Base-by-base conservation (phyloP, 192 early-diverging fungal species). In the Podila minutissima region DNA sequence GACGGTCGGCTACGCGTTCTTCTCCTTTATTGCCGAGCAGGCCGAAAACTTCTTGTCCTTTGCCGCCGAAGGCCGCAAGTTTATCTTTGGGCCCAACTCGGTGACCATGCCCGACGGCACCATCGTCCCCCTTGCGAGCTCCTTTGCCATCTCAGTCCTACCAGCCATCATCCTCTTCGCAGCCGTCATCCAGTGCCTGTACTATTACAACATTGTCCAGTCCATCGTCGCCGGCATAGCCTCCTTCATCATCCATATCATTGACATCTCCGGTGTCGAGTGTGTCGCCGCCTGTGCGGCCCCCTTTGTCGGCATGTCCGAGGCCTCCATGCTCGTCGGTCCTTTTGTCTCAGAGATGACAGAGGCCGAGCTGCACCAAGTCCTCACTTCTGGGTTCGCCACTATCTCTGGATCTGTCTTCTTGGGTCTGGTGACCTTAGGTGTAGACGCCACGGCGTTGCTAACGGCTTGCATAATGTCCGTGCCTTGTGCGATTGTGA, bases 391-490 rank as follows among this genome's bases (percentile, higher is more conserved):
- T 48, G 95, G 95, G 63, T 96, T 96, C 82, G 90, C 95, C 33
- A 96, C 95, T 55, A 91, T 96, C 62, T 89, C 94, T 35, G 94
- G 93, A 19, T 95, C 95, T 3, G 91, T 92, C 10, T 82, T 96
- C 12, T 85, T 89, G 46, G 92, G 85, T 19, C 95, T 95, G 74
- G 83, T 92, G 66, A 74, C 85, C 33, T 76, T 93, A 74, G 93
- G 93, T 38, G 89, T 91, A 9, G 71, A 84, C 66, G 77, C 87
- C 7, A 75, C 85, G 17, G 86, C 88, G 68, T 76, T 96, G 33
- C 87, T 96, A 69, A 93, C 94, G 0, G 87, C 92, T 1, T 95
- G 94, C 76, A 82, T 95, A 85, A 95, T 96, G 94, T 96, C 95
- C 20, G 90, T 96, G 38, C 95, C 95, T 1, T 90, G 91, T 66